Conservation (phyloP, 164 flowering plant genomes). For the Chloranthus sessilifolius region DNA sequence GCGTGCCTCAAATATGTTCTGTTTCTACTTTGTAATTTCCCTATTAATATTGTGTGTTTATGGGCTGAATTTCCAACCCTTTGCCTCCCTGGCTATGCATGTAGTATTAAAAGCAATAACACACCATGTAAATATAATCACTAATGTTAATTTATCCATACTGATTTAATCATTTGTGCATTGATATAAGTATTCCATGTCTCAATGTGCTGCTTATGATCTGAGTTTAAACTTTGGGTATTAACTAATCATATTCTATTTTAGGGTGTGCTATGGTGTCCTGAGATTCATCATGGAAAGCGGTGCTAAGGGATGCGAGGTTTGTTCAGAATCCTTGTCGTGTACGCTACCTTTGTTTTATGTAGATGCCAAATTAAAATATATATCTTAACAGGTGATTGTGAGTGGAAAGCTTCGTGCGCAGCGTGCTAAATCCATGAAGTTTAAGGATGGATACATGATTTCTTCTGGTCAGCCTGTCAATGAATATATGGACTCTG, state of each 20-base stretch:
- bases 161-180: too few species aligned
- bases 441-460: conserved; percentile 90
- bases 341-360: not conserved
- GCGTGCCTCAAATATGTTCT: too few species aligned
- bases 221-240: too few species aligned
- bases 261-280: conserved; percentile 88
- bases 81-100: too few species aligned
- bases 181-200: too few species aligned
- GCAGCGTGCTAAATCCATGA: conserved; percentile 81
- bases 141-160: too few species aligned
- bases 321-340: conserved; percentile 11
- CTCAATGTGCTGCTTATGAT: too few species aligned
- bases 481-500: conserved; percentile 74
- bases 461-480: conserved; percentile 85
- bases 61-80: too few species aligned
- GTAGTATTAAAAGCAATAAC: too few species aligned
- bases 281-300: conserved; percentile 80
- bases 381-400: conserved; percentile 47
- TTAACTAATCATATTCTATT: conserved; percentile 6
- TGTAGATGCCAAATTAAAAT: not conserved
- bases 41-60: too few species aligned
- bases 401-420: conserved; percentile 85
- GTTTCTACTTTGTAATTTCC: too few species aligned
- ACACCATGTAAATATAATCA: too few species aligned
- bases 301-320: conserved; percentile 96